Evolutionary conservation across 306 rosid species (phyloP), one percentile per base, ranked within the genome.

Genomic region (Quercus alba): DNA sequence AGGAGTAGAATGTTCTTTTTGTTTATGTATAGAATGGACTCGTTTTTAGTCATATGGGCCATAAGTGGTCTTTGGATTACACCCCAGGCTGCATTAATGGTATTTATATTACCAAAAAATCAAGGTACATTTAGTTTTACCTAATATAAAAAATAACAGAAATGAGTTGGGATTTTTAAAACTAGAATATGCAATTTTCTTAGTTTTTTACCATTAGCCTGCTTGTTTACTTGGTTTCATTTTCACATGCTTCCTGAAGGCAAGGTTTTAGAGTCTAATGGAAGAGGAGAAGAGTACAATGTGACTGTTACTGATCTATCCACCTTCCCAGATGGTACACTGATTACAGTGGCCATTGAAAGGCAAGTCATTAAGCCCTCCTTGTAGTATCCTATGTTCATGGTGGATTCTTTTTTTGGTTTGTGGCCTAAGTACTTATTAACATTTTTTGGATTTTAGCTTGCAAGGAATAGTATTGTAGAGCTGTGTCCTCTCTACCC

Each of bases 341-440:
- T 86, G 76, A 90, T 95, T 89, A 96, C 97, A 0, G 97, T 89
- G 77, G 93, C 98, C 61, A 82, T 90, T 72, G 98, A 95, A 82
- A 89, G 97, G 97, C 77, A 90, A 86, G 86, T 82, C 82, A 72
- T 80, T 74, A 11, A 21, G 70, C 66, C 35, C 21, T 55, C 56
- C 66, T 67, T 62, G 61, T 38, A 58, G 38, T 66, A 58, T 66
- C 67, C 61, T 75, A 73, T 82, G 54, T 31, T 38, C 44, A 3
- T 10, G 20, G 49, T 77, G 81, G 31, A 56, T 59, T 66, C 54
- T 75, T 74, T 26, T 71, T 56, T 78, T 77, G 35, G 70, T 73
- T 81, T 67, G 3, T 61, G 72, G 12, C 75, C 78, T 17, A 70
- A 5, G 58, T 56, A 81, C 81, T 57, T 49, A 31, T 78, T 85